A percentile compares a stretch with the other conserved stretches of the same genome.
phyloP scores from a whole-genome alignment of 2,329 filamentous ascomycete genomes.

The Xylaria sp. region DNA sequence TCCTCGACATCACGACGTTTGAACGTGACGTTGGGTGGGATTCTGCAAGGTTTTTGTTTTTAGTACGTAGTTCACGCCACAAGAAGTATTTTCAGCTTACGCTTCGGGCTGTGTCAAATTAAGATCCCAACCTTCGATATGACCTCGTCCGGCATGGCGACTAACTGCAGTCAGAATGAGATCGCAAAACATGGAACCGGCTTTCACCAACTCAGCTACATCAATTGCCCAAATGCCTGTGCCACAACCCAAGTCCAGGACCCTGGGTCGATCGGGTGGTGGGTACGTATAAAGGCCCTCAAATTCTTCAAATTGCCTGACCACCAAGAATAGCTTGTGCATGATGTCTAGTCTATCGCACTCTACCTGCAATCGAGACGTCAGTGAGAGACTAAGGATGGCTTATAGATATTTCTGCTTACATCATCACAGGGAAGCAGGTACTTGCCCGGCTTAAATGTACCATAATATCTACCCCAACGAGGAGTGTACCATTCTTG shows the following conservation, averaged over 20 bases:
- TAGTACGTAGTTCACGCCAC: conserved; percentile 29
- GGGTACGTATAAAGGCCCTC: conserved; percentile 50
- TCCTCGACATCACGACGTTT: conserved; percentile 81
- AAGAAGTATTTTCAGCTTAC: conserved; percentile 41
- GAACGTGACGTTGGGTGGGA: conserved; percentile 75
- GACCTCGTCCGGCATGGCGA: conserved; percentile 39
- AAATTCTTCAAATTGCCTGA: conserved; percentile 58
- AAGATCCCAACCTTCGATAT: conserved; percentile 53
- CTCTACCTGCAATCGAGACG: conserved; percentile 64
- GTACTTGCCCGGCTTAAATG: conserved; percentile 74
- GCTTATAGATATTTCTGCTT: conserved; percentile 44
- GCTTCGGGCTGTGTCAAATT: conserved; percentile 52
- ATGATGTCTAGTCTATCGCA: conserved; percentile 83
- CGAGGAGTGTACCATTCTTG: conserved; percentile 61
- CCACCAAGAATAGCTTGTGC: conserved; percentile 78
- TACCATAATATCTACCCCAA: conserved; percentile 68
- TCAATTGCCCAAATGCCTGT: conserved; percentile 94
- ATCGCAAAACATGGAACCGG: not conserved
- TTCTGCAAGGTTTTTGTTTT: conserved; percentile 58
- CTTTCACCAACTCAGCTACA: conserved; percentile 74
- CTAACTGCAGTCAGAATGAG: conserved; percentile 36
- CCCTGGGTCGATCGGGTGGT: conserved; percentile 52
- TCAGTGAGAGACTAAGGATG: conserved; percentile 8
- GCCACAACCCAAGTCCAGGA: conserved; percentile 80
- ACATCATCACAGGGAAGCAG: conserved; percentile 82